Evolutionary conservation across 2,329 filamentous ascomycete species (phyloP), one percentile per base, ranked within the genome.

Genomic region (Xylariales sp.): DNA sequence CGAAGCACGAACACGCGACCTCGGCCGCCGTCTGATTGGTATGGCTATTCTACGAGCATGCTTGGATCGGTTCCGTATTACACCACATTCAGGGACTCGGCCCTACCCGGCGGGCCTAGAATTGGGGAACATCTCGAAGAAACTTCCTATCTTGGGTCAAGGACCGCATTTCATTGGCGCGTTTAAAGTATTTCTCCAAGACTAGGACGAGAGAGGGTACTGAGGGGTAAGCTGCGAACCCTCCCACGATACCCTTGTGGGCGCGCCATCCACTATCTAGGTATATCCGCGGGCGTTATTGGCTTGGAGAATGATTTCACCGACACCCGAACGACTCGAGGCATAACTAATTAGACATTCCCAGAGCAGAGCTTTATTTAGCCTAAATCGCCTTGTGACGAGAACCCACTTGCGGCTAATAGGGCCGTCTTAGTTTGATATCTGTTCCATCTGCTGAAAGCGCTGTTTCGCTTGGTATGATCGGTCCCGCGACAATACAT

Each of bases 341-440:
- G 53, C 14, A 23, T 5, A 34, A 56, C 39, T 59, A 36, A 18
- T 64, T 46, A 49, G 43, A 23, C 5, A 43, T 18, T 30, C 36
- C 49, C 32, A 36, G 41, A n/a, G 57, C 43, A 64, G 39, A 61
- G 8, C 32, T 62, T 34, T 30, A 64, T 70, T 70, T 70, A 70
- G 68, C 62, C 68, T 70, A 66, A 70, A 70, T 64, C 6, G 34
- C 1, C 43, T 45, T 43, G 41, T 36, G 45, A 36, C 45, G n/a
- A 43, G 34, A 68, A 28, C 65, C 68, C 65, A 65, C 62, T 54
- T 65, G 62, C 68, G 68, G 68, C 65, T 68, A 70, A 70, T 68
- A 68, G 64, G 61, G 60, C 67, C 65, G 65, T 46, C 43, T 63
- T 39, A 49, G 49, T 56, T 50, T 57, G 55, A 63, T 43, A 52